Conservation (phyloP, 352 stramenopile genomes). For the Halophytophthora batemanensis region DNA sequence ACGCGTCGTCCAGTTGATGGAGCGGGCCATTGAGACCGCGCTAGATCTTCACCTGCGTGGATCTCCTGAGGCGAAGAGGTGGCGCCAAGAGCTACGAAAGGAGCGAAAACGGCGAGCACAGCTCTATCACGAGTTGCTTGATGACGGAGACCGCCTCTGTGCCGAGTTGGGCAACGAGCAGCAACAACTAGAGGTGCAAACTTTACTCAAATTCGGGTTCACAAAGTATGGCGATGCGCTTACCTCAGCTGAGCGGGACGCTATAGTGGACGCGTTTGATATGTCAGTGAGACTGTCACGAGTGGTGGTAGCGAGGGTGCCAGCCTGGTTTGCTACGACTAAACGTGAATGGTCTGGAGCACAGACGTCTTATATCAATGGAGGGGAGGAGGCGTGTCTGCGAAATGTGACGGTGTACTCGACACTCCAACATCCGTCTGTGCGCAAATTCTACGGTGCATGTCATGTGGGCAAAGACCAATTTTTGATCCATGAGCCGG, state of each 20-base stretch:
- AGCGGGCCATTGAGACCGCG: no score
- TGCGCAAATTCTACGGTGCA: constrained; percentile 14
- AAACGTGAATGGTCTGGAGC: no score
- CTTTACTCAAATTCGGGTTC: constrained; percentile 11
- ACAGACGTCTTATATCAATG: constrained; percentile 3
- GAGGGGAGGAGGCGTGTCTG: constrained; percentile 8
- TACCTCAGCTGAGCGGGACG: constrained; percentile 2
- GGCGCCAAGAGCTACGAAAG: no score
- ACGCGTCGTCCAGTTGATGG: no score
- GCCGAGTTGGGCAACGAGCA: no score
- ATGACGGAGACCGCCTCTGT: no score
- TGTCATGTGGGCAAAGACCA: constrained; percentile 12
- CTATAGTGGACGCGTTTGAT: constrained; percentile 7
- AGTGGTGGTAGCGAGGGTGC: constrained; percentile 6
- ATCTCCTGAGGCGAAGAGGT: no score
- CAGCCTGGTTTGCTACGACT: constrained; percentile 20
- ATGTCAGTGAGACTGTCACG: neutral
- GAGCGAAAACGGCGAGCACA: no score
- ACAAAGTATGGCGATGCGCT: constrained; percentile 4
- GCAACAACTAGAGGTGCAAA: constrained; percentile 12
- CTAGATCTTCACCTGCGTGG: no score
- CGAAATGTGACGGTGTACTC: constrained; percentile 4
- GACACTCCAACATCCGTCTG: constrained; percentile 8
- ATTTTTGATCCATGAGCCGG: no score
- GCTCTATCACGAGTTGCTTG: no score